These are phyloP conservation scores for Talaromyces rugulosus DNA, from an alignment of 2,329 filamentous ascomycete species.

Conservation along the genomic window DNA sequence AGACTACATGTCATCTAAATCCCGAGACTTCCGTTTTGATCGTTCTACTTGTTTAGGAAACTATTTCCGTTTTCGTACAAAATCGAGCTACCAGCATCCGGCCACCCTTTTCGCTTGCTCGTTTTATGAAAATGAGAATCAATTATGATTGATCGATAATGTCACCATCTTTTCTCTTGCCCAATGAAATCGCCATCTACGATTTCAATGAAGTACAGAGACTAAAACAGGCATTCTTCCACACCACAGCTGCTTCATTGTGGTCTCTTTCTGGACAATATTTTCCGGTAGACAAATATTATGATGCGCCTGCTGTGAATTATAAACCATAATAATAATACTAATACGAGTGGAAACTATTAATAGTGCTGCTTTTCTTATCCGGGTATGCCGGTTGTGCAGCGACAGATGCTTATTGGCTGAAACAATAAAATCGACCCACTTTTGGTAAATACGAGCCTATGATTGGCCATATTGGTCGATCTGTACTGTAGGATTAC, in stretches of 20 bases:
- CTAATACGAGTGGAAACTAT: neutral
- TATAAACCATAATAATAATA: neutral
- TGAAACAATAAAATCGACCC: neutral
- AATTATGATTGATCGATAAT: neutral
- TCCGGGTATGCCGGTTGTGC: neutral
- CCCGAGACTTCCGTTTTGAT: neutral
- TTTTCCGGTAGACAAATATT: neutral
- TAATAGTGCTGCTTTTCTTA: neutral
- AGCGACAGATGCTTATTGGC: neutral
- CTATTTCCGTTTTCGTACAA: neutral
- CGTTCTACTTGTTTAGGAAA: neutral
- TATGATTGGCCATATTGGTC: neutral
- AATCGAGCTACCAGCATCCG: neutral
- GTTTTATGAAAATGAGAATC: neutral
- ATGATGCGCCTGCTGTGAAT: neutral
- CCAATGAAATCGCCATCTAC: neutral
- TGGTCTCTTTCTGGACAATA: neutral
- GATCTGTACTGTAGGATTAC: neutral
- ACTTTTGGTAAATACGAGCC: neutral
- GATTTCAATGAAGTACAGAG: neutral
- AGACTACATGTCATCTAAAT: neutral
- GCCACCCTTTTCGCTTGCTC: neutral
- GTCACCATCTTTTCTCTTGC: neutral
- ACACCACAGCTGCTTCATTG: neutral
- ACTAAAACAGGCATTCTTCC: neutral